A percentile compares a stretch with the other conserved stretches of the same genome.
Evolutionary conservation across 169 alveolate species (phyloP).

Genomic region (Plasmodium yoelii): DNA sequence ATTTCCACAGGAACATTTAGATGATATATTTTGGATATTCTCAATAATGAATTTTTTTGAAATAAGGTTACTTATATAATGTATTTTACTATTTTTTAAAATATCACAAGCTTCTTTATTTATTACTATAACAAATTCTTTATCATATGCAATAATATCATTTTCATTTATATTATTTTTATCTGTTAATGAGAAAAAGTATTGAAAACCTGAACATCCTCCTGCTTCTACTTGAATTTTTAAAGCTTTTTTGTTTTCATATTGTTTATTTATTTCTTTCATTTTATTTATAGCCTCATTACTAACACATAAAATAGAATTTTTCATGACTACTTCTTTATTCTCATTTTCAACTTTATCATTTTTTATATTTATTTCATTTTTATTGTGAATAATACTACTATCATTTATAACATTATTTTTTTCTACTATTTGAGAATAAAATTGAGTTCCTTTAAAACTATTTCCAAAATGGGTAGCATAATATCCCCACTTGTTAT

Average conservation of each 20-base stretch:
- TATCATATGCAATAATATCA: slow-evolving; percentile 76
- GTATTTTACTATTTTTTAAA: slow-evolving; percentile 79
- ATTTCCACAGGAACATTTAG: slow-evolving; percentile 87
- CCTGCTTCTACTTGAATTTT: slow-evolving; percentile 83
- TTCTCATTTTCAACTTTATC: not conserved
- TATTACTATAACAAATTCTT: slow-evolving; percentile 77
- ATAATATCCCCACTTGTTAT: too few relatives aligned
- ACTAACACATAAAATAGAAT: slow-evolving; percentile 17
- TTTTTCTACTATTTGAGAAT: too few relatives aligned
- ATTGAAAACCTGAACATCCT: slow-evolving; percentile 88
- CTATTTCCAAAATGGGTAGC: too few relatives aligned
- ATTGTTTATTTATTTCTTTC: slow-evolving; percentile 59
- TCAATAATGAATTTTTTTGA: slow-evolving; percentile 82
- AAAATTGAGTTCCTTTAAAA: too few relatives aligned
- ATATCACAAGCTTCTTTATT: slow-evolving; percentile 78
- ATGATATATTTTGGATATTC: slow-evolving; percentile 81
- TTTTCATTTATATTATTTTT: slow-evolving; percentile 57
- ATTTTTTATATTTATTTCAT: too few relatives aligned
- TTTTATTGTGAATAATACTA: too few relatives aligned
- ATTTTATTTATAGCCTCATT: slow-evolving; percentile 79
- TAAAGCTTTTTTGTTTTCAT: slow-evolving; percentile 72
- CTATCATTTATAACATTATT: too few relatives aligned
- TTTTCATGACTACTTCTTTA: not conserved
- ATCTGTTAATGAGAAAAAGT: slow-evolving; percentile 79
- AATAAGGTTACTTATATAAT: slow-evolving; percentile 79